A percentile compares a stretch with the other conserved stretches of the same genome.
These are phyloP conservation scores for Fusarium newnesense DNA, from an alignment of 2,329 filamentous ascomycete species.

Conservation along the genomic window DNA sequence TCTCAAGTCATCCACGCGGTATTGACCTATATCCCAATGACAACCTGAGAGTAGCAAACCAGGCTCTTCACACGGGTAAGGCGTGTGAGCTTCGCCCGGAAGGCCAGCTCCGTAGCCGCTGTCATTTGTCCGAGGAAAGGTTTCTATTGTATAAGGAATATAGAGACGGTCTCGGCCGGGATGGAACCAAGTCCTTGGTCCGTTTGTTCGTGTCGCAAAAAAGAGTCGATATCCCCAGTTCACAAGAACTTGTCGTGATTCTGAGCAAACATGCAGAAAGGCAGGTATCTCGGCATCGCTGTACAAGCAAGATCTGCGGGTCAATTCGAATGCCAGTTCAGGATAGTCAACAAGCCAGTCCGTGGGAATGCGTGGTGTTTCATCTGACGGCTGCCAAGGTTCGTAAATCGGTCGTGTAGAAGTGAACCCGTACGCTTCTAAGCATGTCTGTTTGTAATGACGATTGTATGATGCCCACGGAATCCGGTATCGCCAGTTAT, in stretches of 20 bases:
- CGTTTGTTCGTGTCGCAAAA: neutral
- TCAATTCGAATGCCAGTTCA: neutral
- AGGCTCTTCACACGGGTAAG: neutral
- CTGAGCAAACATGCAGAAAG: neutral
- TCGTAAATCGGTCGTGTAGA: too few relatives aligned
- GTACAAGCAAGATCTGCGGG: neutral
- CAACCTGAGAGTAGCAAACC: neutral
- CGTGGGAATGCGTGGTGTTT: neutral
- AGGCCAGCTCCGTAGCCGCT: neutral
- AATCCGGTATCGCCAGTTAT: neutral
- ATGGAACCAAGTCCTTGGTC: neutral
- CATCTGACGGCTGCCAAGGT: neutral
- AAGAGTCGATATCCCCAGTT: neutral
- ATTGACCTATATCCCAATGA: neutral
- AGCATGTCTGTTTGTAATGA: neutral
- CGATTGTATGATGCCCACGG: neutral
- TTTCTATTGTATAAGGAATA: neutral
- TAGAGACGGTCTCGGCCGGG: neutral
- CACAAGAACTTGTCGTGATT: neutral
- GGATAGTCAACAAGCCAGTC: neutral
- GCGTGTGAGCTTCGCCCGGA: neutral
- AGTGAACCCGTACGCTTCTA: neutral
- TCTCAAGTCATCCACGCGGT: neutral
- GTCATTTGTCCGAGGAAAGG: neutral
- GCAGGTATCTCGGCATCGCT: neutral